phyloP scores from a whole-genome alignment of 345 rosid genomes.

The Trapa bicornis region DNA sequence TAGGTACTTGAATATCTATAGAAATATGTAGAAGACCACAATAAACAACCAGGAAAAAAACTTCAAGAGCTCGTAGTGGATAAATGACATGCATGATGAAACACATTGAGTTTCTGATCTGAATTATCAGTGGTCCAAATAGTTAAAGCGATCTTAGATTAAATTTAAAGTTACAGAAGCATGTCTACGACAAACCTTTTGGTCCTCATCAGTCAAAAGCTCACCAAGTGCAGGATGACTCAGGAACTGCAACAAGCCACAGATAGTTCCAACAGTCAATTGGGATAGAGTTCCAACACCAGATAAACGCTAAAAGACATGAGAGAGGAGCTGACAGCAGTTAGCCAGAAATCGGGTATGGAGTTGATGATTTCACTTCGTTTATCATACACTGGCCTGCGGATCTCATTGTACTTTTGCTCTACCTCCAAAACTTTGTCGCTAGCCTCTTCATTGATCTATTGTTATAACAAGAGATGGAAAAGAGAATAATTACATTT shows the following conservation, averaged over 20 bases:
- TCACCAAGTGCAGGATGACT: slow-evolving; percentile 83
- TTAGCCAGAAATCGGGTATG: slow-evolving; percentile 90
- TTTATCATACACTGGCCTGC: slow-evolving; percentile 81
- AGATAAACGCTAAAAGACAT: neutral
- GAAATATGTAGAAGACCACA: slow-evolving; percentile 2
- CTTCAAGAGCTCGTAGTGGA: neutral
- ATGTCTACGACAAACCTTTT: slow-evolving; percentile 44
- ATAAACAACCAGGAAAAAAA: neutral
- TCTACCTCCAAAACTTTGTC: slow-evolving; percentile 91
- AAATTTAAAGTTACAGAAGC: no score
- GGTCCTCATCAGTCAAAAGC: slow-evolving; percentile 79
- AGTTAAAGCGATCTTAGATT: no score
- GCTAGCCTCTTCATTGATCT: slow-evolving; percentile 93
- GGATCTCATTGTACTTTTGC: slow-evolving; percentile 70
- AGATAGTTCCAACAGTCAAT: neutral
- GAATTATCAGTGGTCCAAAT: no score
- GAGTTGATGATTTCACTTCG: slow-evolving; percentile 60
- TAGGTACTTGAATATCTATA: slow-evolving; percentile 60
- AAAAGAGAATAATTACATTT: neutral
- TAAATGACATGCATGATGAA: no score
- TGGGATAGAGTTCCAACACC: neutral
- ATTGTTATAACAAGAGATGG: neutral
- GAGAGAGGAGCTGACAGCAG: slow-evolving; percentile 52
- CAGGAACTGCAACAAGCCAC: slow-evolving; percentile 41
- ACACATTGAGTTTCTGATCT: no score